Evolutionary conservation across 495 filamentous ascomycete genomes (phyloP), one percentile per base, ranked within the genome.

Genomic region (Penicillium bialowiezense): DNA sequence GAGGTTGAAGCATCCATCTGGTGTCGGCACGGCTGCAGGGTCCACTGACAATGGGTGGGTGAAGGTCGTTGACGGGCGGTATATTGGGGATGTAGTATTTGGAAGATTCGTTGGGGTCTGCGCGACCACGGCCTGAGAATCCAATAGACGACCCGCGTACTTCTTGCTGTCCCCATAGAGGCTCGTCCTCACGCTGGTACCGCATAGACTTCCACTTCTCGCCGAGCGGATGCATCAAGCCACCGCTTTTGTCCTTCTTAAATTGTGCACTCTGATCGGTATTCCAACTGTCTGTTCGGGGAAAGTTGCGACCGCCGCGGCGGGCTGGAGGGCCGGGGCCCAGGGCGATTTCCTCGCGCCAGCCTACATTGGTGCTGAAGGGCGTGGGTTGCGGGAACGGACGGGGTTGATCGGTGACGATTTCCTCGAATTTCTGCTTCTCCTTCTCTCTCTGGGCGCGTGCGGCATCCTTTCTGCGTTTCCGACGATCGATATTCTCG

Each of bases 1-100:
- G 90, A 2, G 90, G 91, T 64, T 92, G 88, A 26, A 95, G 71
- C 89, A 96, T 93, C 91, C 91, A 96, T 56, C 71, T 70, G n/a
- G 83, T 84, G 44, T 85, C 87, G 19, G 81, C 81, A 41, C 74
- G 77, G 60, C 83, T 80, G 14, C 74, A 67, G 6, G 88, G 86
- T 51, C 82, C 84, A 62, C 88, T 87, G 41, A 95, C 89, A 43
- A 92, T 85, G 8, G 91, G 89, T 8, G 90, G 90, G 58, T 95
- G 89, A 26, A 88, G 77, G 52, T 95, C 89, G 63, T 93, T 93
- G 52, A 95, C 83, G 8, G 88, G 84, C 10, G 89, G 90, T 48
- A 87, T 87, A 20, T 77, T 74, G n/a, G 83, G 78, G 41, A 75
- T 72, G 48, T 81, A 82, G 63, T 91, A 90, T 60, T 75, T 75